Conservation (phyloP, 331 rosid genomes). For the Pyrus hybrid region DNA sequence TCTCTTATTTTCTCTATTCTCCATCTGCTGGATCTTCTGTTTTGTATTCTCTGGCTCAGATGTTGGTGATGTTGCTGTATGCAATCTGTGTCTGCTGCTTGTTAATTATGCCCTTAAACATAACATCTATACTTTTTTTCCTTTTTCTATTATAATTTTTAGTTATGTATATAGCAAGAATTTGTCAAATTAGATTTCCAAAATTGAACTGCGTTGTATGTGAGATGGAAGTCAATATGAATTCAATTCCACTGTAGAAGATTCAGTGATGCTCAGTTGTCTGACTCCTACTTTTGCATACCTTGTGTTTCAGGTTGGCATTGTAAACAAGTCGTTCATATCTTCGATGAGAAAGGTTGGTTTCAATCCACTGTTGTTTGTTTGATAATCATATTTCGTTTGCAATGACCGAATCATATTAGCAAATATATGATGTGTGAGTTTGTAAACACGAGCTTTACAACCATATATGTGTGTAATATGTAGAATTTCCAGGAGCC, state of each 20-base stretch:
- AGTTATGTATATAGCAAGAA: not conserved
- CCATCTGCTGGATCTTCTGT: not conserved
- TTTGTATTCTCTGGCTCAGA: not conserved
- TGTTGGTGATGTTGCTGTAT: not conserved
- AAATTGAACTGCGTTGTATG: not conserved
- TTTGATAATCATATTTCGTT: not conserved
- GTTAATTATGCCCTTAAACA: not conserved
- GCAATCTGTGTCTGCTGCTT: not conserved
- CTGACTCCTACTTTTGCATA: not conserved
- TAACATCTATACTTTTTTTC: not conserved
- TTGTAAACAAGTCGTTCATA: conserved; percentile 53
- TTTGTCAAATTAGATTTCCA: not conserved
- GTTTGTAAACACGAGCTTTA: not conserved
- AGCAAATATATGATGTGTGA: not conserved
- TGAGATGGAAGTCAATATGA: not conserved
- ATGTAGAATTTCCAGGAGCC: not conserved
- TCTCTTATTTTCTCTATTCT: not conserved
- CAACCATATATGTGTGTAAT: not conserved
- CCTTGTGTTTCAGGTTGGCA: conserved; percentile 56
- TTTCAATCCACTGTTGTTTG: conserved; percentile 3
- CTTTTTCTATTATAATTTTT: too few species aligned
- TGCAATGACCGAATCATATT: not conserved
- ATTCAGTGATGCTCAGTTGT: not conserved
- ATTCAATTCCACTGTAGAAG: not conserved
- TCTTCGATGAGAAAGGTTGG: conserved; percentile 86